Evolutionary conservation across 2,329 filamentous ascomycete genomes (phyloP), one percentile per base, ranked within the genome.

Genomic region (Colletotrichum coccodes): DNA sequence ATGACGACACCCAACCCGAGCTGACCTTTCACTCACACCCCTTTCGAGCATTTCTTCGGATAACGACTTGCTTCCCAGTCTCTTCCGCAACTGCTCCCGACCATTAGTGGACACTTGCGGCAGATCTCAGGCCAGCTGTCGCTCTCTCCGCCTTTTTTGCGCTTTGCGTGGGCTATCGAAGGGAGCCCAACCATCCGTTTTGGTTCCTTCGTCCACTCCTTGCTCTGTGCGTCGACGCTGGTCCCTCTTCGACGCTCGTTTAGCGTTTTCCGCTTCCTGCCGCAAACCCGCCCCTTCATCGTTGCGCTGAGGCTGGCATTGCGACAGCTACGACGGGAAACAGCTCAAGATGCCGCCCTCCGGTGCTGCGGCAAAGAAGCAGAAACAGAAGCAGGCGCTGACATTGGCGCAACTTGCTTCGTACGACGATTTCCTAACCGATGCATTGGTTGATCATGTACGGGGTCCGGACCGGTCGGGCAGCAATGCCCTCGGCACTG

Each of bases 341-440:
- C 12, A 18, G 4, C 30, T 62, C 56, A 75, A 64, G 64, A 80
- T 85, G 82, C 76, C 82, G 73, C 76, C 80, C 28, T 73, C 78
- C 53, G 78, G 79, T 60, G 72, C 72, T 26, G 71, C 79, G 72
- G 60, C 79, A 46, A 74, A 79, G 21, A 88, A 92, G 80, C 65
- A 68, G 50, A 92, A 87, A 83, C 90, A 92, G 28, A 92, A 87
- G 83, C 90, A 92, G 77, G 89, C 90, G 71, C 86, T 99, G 75
- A 97, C 94, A 8, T 86, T 98, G 74, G 90, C 91, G 70, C 95
- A 97, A 85, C 84, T 99, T 75, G 92, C 94, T 36, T 92, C 92
- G 57, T 98, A 98, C 84, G 96, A 99, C 82, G 96, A 99, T 81
- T 91, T 98, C 72, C 86, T 97, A 71, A 99, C 96, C 8, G 96